Evolutionary conservation across 176 grass and related monocot species (phyloP).

Genomic region (Tuctoria greenei): DNA sequence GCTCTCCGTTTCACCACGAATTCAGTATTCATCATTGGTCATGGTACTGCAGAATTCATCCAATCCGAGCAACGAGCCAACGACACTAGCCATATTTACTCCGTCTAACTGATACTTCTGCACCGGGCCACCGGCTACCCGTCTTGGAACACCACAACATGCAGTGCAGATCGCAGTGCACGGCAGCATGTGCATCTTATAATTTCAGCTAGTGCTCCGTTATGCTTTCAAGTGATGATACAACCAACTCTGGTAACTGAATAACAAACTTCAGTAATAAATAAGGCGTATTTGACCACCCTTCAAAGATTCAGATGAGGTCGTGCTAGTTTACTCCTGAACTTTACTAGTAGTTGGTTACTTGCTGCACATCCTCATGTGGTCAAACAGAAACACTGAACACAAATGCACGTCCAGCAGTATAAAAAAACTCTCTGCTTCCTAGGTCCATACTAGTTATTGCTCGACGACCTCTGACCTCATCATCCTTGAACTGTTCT

Average conservation of each 20-base stretch:
- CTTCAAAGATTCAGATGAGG: background rate
- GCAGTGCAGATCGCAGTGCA: background rate
- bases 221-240: background rate
- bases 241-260: background rate
- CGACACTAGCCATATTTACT: background rate
- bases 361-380: background rate
- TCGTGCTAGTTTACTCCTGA: background rate
- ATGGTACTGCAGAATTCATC: background rate
- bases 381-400: constrained; percentile 12
- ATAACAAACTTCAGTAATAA: background rate
- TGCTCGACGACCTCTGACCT: background rate
- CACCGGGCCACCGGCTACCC: background rate
- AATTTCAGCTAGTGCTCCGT: background rate
- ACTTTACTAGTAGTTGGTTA: background rate
- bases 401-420: background rate
- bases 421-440: background rate
- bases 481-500: constrained; percentile 17
- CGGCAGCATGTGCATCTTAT: background rate
- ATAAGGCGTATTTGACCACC: background rate
- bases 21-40: background rate
- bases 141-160: constrained; percentile 14
- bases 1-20: background rate
- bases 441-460: constrained; percentile 15
- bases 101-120: background rate
- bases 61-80: background rate